Conservation (phyloP, 164 flowering plant species). For the Piper longum region DNA sequence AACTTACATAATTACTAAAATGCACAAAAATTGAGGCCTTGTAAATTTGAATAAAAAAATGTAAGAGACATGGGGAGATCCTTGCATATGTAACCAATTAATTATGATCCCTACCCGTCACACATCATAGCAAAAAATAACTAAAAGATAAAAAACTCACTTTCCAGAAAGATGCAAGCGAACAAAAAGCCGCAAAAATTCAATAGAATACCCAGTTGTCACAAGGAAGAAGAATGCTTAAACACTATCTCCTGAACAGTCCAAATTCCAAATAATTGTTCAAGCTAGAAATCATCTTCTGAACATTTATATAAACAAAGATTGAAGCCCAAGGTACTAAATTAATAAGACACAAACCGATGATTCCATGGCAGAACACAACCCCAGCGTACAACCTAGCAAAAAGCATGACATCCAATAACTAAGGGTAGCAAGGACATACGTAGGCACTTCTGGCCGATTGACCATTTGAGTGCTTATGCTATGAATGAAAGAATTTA, state of each 20-base stretch:
- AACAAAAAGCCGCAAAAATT: no score
- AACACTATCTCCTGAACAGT: no score
- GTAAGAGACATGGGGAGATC: no score
- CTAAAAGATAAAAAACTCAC: no score
- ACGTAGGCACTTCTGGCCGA: conserved; percentile 76
- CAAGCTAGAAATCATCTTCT: neutral
- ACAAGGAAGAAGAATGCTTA: neutral
- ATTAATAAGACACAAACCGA: neutral
- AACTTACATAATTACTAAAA: neutral
- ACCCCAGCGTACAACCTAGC: neutral
- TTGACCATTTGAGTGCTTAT: conserved; percentile 66
- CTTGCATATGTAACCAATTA: no score
- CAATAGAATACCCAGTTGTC: neutral
- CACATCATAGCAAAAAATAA: no score
- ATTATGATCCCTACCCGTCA: no score
- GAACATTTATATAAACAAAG: no score
- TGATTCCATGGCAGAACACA: no score
- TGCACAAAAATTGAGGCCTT: neutral
- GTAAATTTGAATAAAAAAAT: neutral
- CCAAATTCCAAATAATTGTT: neutral
- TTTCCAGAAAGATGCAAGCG: no score
- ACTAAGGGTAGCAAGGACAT: conserved; percentile 3
- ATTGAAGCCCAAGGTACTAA: neutral
- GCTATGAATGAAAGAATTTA: conserved; percentile 54
- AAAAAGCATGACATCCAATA: neutral